Base-by-base conservation (phyloP, 73 alveolate genomes). In the Stentor roeselii region DNA sequence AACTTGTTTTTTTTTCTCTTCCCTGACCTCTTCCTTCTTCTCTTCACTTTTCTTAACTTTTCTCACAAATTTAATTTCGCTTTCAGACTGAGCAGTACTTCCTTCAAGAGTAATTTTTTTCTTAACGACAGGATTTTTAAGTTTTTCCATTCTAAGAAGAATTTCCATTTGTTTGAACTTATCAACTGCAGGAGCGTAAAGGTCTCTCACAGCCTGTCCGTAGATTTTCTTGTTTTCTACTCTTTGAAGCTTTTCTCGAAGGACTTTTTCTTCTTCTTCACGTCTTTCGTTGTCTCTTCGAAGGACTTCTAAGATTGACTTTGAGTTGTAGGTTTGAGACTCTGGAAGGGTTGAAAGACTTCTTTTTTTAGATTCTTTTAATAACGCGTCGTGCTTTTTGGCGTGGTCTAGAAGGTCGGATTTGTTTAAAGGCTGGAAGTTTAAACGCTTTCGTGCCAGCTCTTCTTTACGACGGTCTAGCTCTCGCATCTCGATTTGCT, bases 121-220 rank as follows among this genome's bases (percentile, higher is more conserved):
- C 34, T 67, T 67, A 27, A 21, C 37, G 41, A 67, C 80, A 30
- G 80, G 80, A 34, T 67, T 21, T 32, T 67, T 67, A 21, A 67
- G 37, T 67, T 67, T 67, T 67, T 67, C 80, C 34, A 67, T 1
- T 1, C 80, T n/a, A 1, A 67, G 34, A 21, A 21, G 41, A 30
- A 67, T 15, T 32, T 67, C 80, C 21, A 11, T 67, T 67, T 67
- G 80, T 32, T 67, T 67, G 80, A 67, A 67, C 34, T 67, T 67
- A 67, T 67, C 80, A 34, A 67, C 34, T 21, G 80, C 11, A 27
- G 80, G 80, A 34, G 80, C 34, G 37, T 21, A 67, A 15, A 67
- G 11, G 21, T 67, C 80, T 30, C 80, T n/a, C 27, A 67, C 41
- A 27, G 37, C 11, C 27, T 67, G 42, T 27, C 42, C 80, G 34